Conservation (phyloP, 371 early-diverging fungal genomes). For the Furculomyces boomerangus region DNA sequence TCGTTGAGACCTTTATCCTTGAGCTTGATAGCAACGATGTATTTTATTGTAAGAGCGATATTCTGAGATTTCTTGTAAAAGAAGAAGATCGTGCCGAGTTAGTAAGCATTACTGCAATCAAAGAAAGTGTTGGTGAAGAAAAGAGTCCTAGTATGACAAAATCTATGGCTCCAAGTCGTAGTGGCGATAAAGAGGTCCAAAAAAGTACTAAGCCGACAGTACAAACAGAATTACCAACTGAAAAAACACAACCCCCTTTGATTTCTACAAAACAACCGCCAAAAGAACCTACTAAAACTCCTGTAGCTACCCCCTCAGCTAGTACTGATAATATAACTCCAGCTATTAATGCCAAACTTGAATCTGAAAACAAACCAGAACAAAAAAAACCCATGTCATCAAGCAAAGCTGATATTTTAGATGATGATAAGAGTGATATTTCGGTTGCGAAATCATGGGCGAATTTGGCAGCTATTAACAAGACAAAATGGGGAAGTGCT, state of each 20-base stretch:
- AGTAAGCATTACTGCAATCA: constrained; percentile 23
- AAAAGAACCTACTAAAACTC: no score
- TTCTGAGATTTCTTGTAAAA: constrained; percentile 84
- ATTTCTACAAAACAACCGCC: not conserved
- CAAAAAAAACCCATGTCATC: no score
- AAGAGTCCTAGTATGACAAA: constrained; percentile 6
- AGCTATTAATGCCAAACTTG: no score
- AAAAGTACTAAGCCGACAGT: not conserved
- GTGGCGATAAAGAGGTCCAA: not conserved
- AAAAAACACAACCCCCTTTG: constrained; percentile 3
- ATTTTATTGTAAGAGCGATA: constrained; percentile 85
- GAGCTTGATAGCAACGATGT: constrained; percentile 82
- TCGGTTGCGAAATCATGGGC: no score
- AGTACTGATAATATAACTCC: no score
- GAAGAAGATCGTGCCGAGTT: constrained; percentile 28
- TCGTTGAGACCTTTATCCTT: constrained; percentile 85
- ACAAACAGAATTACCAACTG: constrained; percentile 3
- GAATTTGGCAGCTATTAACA: constrained; percentile 24
- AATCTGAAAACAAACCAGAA: no score
- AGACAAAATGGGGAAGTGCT: constrained; percentile 18
- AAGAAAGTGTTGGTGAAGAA: constrained; percentile 7
- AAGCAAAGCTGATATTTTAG: no score
- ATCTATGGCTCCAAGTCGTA: constrained; percentile 8
- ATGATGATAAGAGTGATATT: no score
- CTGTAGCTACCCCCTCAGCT: no score